Evolutionary conservation across 805 yeast species (phyloP), one percentile per base, ranked within the genome.

Genomic region (Yarrowia sp.): DNA sequence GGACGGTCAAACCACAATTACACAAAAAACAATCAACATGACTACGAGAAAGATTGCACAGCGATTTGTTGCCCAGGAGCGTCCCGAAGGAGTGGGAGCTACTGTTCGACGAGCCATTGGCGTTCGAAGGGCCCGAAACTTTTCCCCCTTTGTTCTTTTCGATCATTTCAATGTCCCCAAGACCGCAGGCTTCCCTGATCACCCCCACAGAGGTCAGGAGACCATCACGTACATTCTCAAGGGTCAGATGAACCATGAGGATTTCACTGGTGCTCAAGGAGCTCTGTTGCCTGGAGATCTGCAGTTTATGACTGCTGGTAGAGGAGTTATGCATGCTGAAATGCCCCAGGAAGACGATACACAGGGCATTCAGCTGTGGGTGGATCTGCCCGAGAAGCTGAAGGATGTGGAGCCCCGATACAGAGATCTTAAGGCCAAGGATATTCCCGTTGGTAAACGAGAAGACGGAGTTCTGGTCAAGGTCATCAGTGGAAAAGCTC

Each of bases 241-340:
- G 55, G 93, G 93, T 42, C 83, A 82, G 68, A 77, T 89, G 75
- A 88, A 90, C 5, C 96, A 89, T 73, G 92, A 88, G 72, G 97
- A 92, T 74, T 90, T 91, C 76, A 89, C 96, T 1, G 96, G 96
- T 1, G 78, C 88, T n/a, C 81, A 83, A 63, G 97, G 96, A 65
- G 80, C 89, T 8, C 77, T 92, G 63, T 80, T 83, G 67, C 84
- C 90, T 8, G 97, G 96, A 65, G 97, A 91, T 74, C 78, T 92
- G 69, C 97, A 91, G 75, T 90, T 91, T 75, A 91, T 91, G 97
- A 91, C 96, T 32, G 96, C 97, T 5, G 97, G 96, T 66, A 83
- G 82, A 70, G 97, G 96, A 60, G 84, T 90, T 41, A 89, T 89
- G 64, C 97, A 90, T 74, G 83, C 91, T 2, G 97, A 91, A 73